Evolutionary conservation across 208 protist genomes (phyloP), one percentile per base, ranked within the genome.

Genomic region (Leishmania tarentolae): DNA sequence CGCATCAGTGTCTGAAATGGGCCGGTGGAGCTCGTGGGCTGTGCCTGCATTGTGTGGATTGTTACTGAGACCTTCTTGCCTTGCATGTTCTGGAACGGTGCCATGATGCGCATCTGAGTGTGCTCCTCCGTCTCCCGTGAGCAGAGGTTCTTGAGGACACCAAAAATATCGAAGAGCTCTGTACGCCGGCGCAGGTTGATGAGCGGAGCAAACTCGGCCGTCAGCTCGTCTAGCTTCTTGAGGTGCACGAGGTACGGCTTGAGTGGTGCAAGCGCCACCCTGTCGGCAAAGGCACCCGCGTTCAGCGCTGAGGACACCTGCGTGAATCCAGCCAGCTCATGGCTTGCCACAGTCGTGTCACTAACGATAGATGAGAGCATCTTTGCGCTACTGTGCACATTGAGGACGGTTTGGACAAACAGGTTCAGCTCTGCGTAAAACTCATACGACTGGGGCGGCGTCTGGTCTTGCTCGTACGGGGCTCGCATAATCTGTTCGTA

Each of bases 1-100:
- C 91, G 90, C 87, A 93, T 88, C 47, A 98, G 82, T 44, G 92
- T 95, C 35, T 86, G 88, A 71, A 90, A 90, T 3, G 90, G 79
- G 50, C 93, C 92, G 28, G 92, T 86, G 21, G 83, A 79, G 37
- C 86, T 83, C 28, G 87, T 90, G 37, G 92, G 88, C 79, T 89
- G 86, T 19, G 95, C 93, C 61, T 93, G 92, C 92, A 96, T 95
- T 40, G 93, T 90, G 86, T 98, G 93, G 80, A 98, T 92, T 50
- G 91, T 96, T 52, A 98, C 95, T 42, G 85, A 88, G 3, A 86
- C 88, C 81, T 93, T 95, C 40, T 87, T 85, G 44, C 93, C 92
- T 13, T 83, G 40, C 21, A 92, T 91, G 76, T 91, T 84, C 81
- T 88, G 82, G 75, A 96, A 98, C 9, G 95, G 93, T 47, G 85